A percentile compares a stretch with the other conserved stretches of the same genome.
phyloP scores from a whole-genome alignment of 192 early-diverging fungal genomes.

The Coemansia sp. region DNA sequence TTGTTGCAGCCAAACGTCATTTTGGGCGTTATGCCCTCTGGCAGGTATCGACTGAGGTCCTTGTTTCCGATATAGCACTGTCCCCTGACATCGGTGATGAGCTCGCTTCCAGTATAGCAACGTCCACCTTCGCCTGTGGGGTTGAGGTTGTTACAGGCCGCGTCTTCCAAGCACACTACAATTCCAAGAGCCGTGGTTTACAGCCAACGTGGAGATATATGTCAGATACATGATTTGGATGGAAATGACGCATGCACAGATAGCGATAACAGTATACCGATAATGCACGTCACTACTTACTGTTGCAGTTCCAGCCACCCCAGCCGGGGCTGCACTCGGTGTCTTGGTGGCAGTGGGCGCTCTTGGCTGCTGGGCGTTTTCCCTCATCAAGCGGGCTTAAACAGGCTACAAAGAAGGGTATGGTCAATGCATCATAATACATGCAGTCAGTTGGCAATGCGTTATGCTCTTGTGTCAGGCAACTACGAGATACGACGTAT shows the following conservation, averaged over 20 bases:
- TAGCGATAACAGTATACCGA: no score
- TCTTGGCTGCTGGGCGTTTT: slow-evolving; percentile 60
- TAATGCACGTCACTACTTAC: slow-evolving; percentile 21
- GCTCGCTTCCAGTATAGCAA: slow-evolving; percentile 75
- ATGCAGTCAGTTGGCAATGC: not conserved
- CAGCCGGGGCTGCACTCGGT: slow-evolving; percentile 81
- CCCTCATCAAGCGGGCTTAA: slow-evolving; percentile 68
- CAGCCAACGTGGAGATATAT: not conserved
- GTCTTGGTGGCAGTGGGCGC: slow-evolving; percentile 60
- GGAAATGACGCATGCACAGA: no score
- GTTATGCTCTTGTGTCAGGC: not conserved
- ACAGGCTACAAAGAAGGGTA: slow-evolving; percentile 62
- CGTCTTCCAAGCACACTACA: slow-evolving; percentile 66
- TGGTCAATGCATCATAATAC: not conserved
- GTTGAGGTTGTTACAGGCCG: slow-evolving; percentile 68
- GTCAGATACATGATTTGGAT: no score
- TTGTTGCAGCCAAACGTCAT: slow-evolving; percentile 77
- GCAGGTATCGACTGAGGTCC: slow-evolving; percentile 53
- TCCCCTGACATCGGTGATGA: slow-evolving; percentile 69
- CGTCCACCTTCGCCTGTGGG: slow-evolving; percentile 73
- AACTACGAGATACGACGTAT: not conserved
- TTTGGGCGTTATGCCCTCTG: slow-evolving; percentile 68
- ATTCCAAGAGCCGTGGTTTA: no score
- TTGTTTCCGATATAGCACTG: slow-evolving; percentile 78
- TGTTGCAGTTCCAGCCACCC: slow-evolving; percentile 95